Evolutionary conservation across 345 rosid genomes (phyloP).

Genomic region (Anastatica hierochuntica): DNA sequence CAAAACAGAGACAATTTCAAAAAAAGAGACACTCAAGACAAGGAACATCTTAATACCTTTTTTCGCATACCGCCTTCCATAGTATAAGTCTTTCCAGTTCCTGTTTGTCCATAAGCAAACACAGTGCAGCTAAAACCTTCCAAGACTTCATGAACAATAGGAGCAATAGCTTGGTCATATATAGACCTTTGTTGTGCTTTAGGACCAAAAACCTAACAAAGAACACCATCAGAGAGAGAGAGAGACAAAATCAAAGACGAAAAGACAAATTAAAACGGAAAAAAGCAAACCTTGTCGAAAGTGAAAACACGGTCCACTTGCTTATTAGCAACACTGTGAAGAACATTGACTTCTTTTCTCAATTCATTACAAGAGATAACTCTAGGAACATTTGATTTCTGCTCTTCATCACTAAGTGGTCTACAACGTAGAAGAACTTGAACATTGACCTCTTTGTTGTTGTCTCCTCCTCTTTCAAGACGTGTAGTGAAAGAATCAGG

Average conservation of each 20-base stretch:
- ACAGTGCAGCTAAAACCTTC: constrained; percentile 94
- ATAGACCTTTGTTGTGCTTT: constrained; percentile 89
- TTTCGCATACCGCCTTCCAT: constrained; percentile 97
- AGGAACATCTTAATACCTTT: constrained; percentile 34
- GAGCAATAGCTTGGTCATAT: constrained; percentile 76
- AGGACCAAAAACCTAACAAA: constrained; percentile 78
- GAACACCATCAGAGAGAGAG: rapidly evolving
- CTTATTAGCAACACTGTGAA: constrained; percentile 66
- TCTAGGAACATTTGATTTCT: constrained; percentile 46
- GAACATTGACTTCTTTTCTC: constrained; percentile 63
- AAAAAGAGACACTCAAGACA: not conserved
- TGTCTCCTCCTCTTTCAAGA: constrained; percentile 64
- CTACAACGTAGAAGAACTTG: constrained; percentile 90
- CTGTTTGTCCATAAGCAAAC: constrained; percentile 93
- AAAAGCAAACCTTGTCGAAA: constrained; percentile 67
- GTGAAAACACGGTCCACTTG: constrained; percentile 76
- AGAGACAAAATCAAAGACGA: not conserved
- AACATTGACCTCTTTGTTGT: constrained; percentile 74
- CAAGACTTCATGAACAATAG: constrained; percentile 83
- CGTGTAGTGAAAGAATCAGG: constrained; percentile 42
- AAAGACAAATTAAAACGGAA: not conserved
- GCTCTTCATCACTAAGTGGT: constrained; percentile 78
- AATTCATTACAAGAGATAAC: constrained; percentile 64
- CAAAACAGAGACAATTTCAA: not conserved
- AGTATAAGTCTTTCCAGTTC: constrained; percentile 80